Evolutionary conservation across 371 early-diverging fungal genomes (phyloP).

Genomic region (Actinomucor elegans): DNA sequence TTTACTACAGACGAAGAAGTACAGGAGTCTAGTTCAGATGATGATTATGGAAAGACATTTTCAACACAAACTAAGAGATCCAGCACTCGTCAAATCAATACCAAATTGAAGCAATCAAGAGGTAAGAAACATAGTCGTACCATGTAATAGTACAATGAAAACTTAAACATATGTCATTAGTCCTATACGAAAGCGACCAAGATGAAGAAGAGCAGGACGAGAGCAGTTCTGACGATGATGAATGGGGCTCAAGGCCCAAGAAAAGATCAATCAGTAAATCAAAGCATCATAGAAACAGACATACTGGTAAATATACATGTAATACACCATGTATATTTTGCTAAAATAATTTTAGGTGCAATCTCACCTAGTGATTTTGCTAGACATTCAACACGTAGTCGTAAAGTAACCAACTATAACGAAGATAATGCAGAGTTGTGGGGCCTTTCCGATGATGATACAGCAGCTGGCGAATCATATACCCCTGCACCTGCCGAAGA

Average conservation of each 20-base stretch:
- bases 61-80: not conserved
- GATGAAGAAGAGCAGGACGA: conserved; percentile 1
- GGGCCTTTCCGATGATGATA: conserved; percentile 46
- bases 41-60: conserved; percentile 13
- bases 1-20: conserved; percentile 23
- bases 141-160: not conserved
- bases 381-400: conserved; percentile 50
- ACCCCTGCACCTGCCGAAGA: conserved; percentile 26
- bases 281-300: not conserved
- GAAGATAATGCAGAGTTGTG: conserved; percentile 47
- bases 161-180: too few relatives aligned
- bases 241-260: conserved; percentile 11
- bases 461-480: conserved; percentile 5
- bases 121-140: not conserved
- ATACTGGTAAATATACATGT: not conserved
- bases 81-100: not conserved
- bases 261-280: conserved; percentile 4
- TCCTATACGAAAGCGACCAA: too few relatives aligned
- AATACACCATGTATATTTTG: too few relatives aligned
- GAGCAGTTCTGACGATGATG: conserved; percentile 3
- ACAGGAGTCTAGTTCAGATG: conserved; percentile 15
- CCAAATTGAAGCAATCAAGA: too few relatives aligned
- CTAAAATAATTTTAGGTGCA: not conserved
- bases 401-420: conserved; percentile 53
- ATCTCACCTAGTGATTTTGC: conserved; percentile 36